Evolutionary conservation across 306 rosid species (phyloP).

Genomic region (Mimosa pudica): DNA sequence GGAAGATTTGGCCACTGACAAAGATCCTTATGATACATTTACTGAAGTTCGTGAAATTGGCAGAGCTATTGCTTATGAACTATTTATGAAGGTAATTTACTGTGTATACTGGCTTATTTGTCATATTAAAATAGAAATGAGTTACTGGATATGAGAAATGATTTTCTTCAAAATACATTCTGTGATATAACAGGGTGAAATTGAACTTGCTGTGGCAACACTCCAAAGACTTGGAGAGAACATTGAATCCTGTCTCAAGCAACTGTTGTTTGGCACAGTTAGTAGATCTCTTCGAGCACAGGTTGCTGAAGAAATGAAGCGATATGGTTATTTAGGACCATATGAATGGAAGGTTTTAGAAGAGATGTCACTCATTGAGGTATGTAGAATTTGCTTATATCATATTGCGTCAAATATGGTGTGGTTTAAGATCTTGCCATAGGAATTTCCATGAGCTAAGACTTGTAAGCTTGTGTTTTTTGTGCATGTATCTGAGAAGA

Average conservation of each 20-base stretch:
- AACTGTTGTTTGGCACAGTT: constrained; percentile 85
- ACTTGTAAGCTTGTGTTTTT: constrained; percentile 37
- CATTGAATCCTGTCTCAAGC: constrained; percentile 82
- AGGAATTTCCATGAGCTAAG: constrained; percentile 40
- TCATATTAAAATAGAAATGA: constrained; percentile 33
- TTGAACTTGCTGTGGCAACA: constrained; percentile 87
- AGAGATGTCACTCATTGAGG: constrained; percentile 80
- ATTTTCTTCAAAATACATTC: not conserved
- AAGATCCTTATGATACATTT: constrained; percentile 76
- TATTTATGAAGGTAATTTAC: constrained; percentile 81
- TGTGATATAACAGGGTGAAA: constrained; percentile 80
- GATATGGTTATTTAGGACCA: constrained; percentile 82
- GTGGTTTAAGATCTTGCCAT: constrained; percentile 25
- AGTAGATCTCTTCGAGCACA: constrained; percentile 78
- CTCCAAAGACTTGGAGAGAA: constrained; percentile 95
- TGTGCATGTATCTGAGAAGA: constrained; percentile 59
- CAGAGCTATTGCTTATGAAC: constrained; percentile 91
- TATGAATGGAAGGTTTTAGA: constrained; percentile 86
- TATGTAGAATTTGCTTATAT: constrained; percentile 42
- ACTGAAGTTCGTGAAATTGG: constrained; percentile 95
- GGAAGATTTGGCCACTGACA: constrained; percentile 60
- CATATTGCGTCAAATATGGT: constrained; percentile 38
- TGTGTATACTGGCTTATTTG: constrained; percentile 29
- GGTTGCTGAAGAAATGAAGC: constrained; percentile 80
- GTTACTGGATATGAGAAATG: constrained; percentile 5